Base-by-base conservation (phyloP, 1,139 yeast species). In the Nakaseomyces delphensis region DNA sequence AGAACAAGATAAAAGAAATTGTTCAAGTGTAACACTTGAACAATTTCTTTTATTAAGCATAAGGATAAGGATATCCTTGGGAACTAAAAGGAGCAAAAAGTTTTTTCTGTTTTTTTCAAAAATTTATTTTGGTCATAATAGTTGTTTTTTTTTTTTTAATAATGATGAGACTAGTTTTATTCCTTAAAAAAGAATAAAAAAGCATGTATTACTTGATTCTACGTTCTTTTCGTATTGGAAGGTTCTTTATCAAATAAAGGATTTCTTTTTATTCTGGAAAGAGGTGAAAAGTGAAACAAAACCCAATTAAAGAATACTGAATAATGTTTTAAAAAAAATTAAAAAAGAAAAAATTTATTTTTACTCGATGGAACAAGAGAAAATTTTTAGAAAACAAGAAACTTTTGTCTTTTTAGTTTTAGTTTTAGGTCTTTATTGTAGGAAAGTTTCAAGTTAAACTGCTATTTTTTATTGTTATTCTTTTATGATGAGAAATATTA, bases 401-500 rank as follows among this genome's bases (percentile, higher is more conserved):
- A n/a, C 13, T 20, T 20, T 32, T 20, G 4, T 21, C 29, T 38
- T 8, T 30, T 15, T 15, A 29, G 11, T 18, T 15, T 24, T n/a
- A 6, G 11, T 31, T 8, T 14, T n/a, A n/a, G n/a, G n/a, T n/a
- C n/a, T n/a, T n/a, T n/a, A n/a, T n/a, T n/a, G n/a, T n/a, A n/a
- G n/a, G n/a, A n/a, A n/a, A n/a, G n/a, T n/a, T n/a, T n/a, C n/a
- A n/a, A n/a, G n/a, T n/a, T n/a, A n/a, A 10, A 19, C 18, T 13
- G 10, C 11, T 31, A 9, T 16, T 23, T 24, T 21, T 24, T 38
- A 29, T 39, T 32, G 28, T 32, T 27, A 13, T 28, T 16, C n/a
- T 32, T 30, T 19, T 28, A 44, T 48, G 51, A 49, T 48, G 49
- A 47, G 32, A 25, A 39, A 31, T 36, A 10, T 38, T 33, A 36